Evolutionary conservation across 2,329 filamentous ascomycete genomes (phyloP), one percentile per base, ranked within the genome.

Genomic region (Colletotrichum limetticola): DNA sequence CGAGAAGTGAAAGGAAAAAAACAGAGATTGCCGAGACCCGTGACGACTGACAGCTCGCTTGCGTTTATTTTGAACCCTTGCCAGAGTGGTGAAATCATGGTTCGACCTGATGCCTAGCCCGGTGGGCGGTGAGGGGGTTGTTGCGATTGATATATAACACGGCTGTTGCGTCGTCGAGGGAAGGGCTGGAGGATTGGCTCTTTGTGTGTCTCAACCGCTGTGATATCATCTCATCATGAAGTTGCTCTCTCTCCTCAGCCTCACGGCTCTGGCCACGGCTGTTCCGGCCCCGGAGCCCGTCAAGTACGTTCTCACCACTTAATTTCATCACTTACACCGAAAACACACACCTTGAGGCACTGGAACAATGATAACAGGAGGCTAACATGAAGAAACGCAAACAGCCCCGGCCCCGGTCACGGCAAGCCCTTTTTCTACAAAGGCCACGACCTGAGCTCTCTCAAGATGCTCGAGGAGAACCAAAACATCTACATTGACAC

Each of bases 361-460:
- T 42, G 1, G 35, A 42, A n/a, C 22, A 30, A 11, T 9, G 30
- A 55, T 66, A 69, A 46, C 63, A 30, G 19, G 16, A 4, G 62
- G 46, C 5, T 24, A 46, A 46, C 42, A n/a, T 8, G 42, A n/a
- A n/a, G 16, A 46, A 46, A 42, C 37, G 2, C 32, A 12, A 16
- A 46, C 30, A 71, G 65, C 52, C 28, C n/a, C 30, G 16, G 28
- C 19, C 16, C 66, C 30, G 59, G 46, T 24, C 37, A 52, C 19
- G 58, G 37, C 16, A 61, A 60, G 24, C 60, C 70, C 60, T 72
- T 72, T 19, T 72, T 72, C 55, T 72, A 72, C 56, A 72, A 72
- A 55, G 70, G 70, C 8, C 70, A 72, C 46, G 70, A 72, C 11
- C 61, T 72, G n/a, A 72, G 70, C 66, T 72, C 70, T 5, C 60